A percentile compares a stretch with the other conserved stretches of the same genome.
Conservation (phyloP, 305 asterid genomes). For the Fraxinus albicans region DNA sequence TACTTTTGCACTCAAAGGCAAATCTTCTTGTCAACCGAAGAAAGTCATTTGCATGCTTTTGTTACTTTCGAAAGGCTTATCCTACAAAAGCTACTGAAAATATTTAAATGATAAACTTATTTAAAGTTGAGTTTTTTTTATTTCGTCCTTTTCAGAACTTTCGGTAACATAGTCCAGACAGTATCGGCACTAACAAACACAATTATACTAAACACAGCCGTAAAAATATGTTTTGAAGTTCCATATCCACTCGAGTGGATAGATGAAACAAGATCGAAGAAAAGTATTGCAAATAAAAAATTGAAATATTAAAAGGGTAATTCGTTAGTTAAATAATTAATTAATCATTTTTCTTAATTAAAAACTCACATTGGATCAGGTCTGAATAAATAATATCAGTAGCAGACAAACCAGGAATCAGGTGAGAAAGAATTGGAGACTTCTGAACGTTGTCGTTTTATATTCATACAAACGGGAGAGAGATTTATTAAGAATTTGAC, state of each 20-base stretch:
- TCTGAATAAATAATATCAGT: not conserved
- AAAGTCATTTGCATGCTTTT: too few relatives aligned
- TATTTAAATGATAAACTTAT: too few relatives aligned
- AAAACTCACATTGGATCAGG: not conserved
- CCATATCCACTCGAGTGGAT: not conserved
- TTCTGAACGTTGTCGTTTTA: conserved; percentile 28
- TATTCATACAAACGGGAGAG: not conserved
- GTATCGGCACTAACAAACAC: not conserved
- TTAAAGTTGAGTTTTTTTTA: not conserved
- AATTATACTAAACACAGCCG: not conserved
- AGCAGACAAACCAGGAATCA: not conserved
- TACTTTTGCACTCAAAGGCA: not conserved
- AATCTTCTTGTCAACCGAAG: not conserved
- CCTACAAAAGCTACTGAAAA: too few relatives aligned
- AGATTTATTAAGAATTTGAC: not conserved
- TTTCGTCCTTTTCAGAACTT: too few relatives aligned
- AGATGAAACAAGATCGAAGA: not conserved
- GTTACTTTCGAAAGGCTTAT: too few relatives aligned
- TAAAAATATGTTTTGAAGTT: not conserved
- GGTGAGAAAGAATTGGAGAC: not conserved
- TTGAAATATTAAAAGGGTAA: not conserved
- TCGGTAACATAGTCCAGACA: too few relatives aligned
- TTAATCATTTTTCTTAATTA: not conserved
- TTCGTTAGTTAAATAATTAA: not conserved
- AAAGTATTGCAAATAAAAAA: not conserved